Percentiles rank a stretch among this genome's conserved stretches.
Conservation (phyloP, 2,329 filamentous ascomycete species). For the Colletotrichum spinosum region DNA sequence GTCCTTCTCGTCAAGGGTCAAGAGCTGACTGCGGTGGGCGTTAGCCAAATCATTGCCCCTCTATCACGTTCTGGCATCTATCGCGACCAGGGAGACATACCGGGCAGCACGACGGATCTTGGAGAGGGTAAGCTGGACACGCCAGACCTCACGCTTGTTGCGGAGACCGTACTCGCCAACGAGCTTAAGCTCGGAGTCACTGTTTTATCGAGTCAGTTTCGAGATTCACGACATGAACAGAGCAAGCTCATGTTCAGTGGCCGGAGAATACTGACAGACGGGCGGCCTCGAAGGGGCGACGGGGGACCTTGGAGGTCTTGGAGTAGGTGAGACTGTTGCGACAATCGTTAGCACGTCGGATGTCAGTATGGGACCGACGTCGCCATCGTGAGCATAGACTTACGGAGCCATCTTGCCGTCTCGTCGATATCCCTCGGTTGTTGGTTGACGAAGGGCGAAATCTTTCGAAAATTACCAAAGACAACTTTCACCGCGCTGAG, state of each 20-base stretch:
- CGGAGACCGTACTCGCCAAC: constrained; percentile 99
- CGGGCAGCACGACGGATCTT: constrained; percentile 99
- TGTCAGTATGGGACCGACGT: background rate
- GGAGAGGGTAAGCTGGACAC: constrained; percentile 98
- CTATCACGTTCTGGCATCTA: background rate
- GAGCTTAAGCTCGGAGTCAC: constrained; percentile 99
- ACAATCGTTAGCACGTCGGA: constrained; percentile 36
- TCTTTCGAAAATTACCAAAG: constrained; percentile 27
- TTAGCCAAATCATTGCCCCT: constrained; percentile 40
- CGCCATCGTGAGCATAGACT: constrained; percentile 39
- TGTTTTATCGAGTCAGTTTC: constrained; percentile 76
- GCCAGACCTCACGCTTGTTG: constrained; percentile 99
- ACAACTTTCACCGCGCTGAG: background rate
- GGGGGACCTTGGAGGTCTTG: constrained; percentile 99
- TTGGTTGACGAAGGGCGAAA: constrained; percentile 32
- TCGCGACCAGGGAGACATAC: constrained; percentile 62
- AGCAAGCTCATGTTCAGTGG: constrained; percentile 99
- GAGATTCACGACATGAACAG: constrained; percentile 86
- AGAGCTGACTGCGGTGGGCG: constrained; percentile 81
- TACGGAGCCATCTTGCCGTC: constrained; percentile 58
- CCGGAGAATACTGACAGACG: constrained; percentile 97
- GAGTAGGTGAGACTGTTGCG: constrained; percentile 77
- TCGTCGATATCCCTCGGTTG: constrained; percentile 43
- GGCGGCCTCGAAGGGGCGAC: constrained; percentile 99
- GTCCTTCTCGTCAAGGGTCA: constrained; percentile 99